Conservation (phyloP, 2,329 filamentous ascomycete genomes). For the Microcyclospora tardicrescens region DNA sequence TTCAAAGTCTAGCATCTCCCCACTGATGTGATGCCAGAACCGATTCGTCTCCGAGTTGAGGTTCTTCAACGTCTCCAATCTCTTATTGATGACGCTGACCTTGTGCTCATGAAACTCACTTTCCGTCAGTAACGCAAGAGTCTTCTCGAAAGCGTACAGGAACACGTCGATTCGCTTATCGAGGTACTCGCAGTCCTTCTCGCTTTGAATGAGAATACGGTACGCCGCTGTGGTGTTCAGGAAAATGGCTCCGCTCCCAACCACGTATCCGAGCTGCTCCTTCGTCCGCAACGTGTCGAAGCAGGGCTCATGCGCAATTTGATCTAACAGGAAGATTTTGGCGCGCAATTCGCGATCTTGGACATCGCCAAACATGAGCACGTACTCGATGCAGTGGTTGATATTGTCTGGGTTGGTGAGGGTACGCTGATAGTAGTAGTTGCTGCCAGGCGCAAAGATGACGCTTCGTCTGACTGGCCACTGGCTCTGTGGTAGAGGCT, state of each 20-base stretch:
- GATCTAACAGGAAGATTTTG: constrained; percentile 67
- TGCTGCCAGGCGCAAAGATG: constrained; percentile 63
- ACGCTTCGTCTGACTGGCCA: constrained; percentile 69
- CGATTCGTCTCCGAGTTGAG: constrained; percentile 69
- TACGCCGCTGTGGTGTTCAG: constrained; percentile 67
- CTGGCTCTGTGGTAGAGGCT: constrained; percentile 59
- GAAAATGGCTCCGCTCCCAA: constrained; percentile 67
- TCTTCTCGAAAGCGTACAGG: constrained; percentile 52
- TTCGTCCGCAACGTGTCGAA: constrained; percentile 94
- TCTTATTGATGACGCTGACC: constrained; percentile 72
- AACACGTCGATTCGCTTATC: constrained; percentile 82
- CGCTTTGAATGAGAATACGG: constrained; percentile 85
- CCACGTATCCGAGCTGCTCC: constrained; percentile 93
- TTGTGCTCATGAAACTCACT: constrained; percentile 84
- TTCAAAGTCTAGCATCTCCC: constrained; percentile 81
- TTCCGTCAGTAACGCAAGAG: constrained; percentile 62
- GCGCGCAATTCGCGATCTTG: constrained; percentile 57
- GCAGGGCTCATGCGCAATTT: constrained; percentile 83
- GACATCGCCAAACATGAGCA: constrained; percentile 30
- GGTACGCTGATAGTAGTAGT: constrained; percentile 69
- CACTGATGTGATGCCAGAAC: constrained; percentile 75
- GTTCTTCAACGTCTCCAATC: constrained; percentile 86
- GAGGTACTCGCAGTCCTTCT: constrained; percentile 69
- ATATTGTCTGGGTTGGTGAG: constrained; percentile 81
- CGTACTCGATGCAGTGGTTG: constrained; percentile 41